A percentile compares a stretch with the other conserved stretches of the same genome.
These are phyloP conservation scores for Larix sibirica DNA, from an alignment of 83 land plant species.

Conservation along the genomic window DNA sequence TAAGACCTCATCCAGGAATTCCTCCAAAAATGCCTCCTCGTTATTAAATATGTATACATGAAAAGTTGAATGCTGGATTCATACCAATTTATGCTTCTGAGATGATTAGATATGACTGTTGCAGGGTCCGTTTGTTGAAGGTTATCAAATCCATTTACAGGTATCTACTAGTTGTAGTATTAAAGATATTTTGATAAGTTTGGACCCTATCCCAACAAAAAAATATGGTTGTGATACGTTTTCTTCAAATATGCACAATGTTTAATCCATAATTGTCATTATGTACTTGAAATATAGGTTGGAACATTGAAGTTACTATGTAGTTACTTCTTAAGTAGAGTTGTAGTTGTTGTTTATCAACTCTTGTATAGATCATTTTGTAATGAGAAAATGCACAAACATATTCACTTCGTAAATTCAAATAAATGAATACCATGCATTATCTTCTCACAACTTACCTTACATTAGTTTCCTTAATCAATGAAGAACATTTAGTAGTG, in stretches of 20 bases:
- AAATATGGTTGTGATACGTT: neutral
- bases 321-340: neutral
- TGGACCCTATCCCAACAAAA: neutral
- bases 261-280: neutral
- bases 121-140: constrained; percentile 2
- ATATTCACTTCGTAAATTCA: too few species aligned
- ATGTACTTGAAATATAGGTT: neutral
- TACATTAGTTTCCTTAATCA: too few species aligned
- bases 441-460: too few species aligned
- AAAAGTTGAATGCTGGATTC: neutral
- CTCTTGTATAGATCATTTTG: neutral
- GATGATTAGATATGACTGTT: neutral
- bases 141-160: constrained; percentile 9
- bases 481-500: too few species aligned
- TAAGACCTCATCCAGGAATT: neutral
- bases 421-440: too few species aligned
- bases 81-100: neutral
- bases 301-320: neutral
- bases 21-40: neutral
- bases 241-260: neutral
- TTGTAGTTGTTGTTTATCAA: neutral
- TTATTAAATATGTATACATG: neutral
- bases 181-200: neutral
- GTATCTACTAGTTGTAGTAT: neutral
- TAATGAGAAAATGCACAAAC: too few species aligned